Conservation (phyloP, 305 asterid species). For the Solanum hybrid region DNA sequence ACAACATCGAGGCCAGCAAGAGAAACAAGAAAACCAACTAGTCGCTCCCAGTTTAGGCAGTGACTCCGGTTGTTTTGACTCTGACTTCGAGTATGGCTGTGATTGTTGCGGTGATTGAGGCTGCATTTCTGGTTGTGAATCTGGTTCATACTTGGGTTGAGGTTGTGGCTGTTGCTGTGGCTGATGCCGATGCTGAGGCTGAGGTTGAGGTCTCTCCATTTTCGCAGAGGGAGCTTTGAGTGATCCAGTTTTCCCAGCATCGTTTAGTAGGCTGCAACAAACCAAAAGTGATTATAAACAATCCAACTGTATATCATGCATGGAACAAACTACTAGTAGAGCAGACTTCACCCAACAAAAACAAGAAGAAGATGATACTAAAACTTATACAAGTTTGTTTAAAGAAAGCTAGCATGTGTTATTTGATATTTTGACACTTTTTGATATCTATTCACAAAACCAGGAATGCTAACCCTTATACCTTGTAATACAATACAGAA, state of each 20-base stretch:
- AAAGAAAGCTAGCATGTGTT: not conserved
- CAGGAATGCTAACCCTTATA: not conserved
- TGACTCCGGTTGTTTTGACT: slow-evolving; percentile 10
- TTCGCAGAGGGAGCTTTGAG: slow-evolving; percentile 31
- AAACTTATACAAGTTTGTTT: not conserved
- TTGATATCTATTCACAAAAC: not conserved
- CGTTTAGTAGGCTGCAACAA: slow-evolving; percentile 43
- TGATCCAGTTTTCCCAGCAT: slow-evolving; percentile 28
- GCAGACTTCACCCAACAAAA: not conserved
- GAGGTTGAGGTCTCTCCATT: slow-evolving; percentile 17
- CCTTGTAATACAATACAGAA: not conserved
- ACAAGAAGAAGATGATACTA: not conserved
- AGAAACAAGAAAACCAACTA: slow-evolving; percentile 43
- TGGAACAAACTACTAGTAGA: not conserved
- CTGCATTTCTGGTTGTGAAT: not conserved
- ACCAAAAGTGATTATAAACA: not conserved
- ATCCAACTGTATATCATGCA: not conserved
- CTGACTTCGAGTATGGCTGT: not conserved
- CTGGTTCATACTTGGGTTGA: not conserved
- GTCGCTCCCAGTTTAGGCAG: slow-evolving; percentile 17
- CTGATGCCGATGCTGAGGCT: not conserved
- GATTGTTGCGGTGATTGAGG: not conserved
- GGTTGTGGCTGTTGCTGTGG: not conserved
- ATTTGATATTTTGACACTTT: not conserved
- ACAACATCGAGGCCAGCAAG: slow-evolving; percentile 65